Conservation (phyloP, 2,329 filamentous ascomycete genomes). For the Alternaria ethzedia region DNA sequence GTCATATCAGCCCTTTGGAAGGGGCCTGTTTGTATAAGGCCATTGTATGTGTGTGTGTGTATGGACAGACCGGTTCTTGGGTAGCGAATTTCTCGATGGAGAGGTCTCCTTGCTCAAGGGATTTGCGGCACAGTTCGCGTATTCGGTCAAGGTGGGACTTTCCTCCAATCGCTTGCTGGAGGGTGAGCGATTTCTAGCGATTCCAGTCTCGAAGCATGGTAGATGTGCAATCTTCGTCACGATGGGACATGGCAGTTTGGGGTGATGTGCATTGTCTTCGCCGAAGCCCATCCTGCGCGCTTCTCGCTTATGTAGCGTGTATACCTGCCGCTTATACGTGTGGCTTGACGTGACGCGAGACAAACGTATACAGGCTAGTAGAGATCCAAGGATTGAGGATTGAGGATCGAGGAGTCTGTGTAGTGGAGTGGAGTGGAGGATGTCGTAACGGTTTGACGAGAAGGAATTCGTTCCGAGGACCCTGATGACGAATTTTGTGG, state of each 20-base stretch:
- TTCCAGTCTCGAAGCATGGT: not conserved
- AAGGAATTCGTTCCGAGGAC: not conserved
- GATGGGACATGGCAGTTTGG: not conserved
- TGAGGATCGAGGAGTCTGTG: not conserved
- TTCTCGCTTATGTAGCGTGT: not conserved
- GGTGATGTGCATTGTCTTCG: not conserved
- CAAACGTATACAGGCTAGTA: not conserved
- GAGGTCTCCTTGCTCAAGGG: constrained; percentile 3
- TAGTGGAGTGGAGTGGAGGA: not conserved
- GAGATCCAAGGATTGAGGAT: not conserved
- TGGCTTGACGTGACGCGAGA: not conserved
- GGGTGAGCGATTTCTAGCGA: not conserved
- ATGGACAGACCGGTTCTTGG: not conserved
- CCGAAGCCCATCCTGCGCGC: not conserved
- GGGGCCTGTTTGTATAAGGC: not conserved
- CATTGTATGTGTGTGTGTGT: not conserved
- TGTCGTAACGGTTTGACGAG: not conserved
- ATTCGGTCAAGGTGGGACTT: not conserved
- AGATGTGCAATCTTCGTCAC: not conserved
- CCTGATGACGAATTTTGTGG: not conserved
- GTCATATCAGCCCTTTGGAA: not conserved
- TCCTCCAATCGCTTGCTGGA: not conserved
- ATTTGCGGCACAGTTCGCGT: constrained; percentile 3
- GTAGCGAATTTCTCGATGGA: not conserved
- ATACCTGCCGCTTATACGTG: not conserved